Percentiles rank a stretch among this genome's conserved stretches.
Evolutionary conservation across 768 basidiomycete genomes (phyloP).

Genomic region (Amanita pallidorosea): DNA sequence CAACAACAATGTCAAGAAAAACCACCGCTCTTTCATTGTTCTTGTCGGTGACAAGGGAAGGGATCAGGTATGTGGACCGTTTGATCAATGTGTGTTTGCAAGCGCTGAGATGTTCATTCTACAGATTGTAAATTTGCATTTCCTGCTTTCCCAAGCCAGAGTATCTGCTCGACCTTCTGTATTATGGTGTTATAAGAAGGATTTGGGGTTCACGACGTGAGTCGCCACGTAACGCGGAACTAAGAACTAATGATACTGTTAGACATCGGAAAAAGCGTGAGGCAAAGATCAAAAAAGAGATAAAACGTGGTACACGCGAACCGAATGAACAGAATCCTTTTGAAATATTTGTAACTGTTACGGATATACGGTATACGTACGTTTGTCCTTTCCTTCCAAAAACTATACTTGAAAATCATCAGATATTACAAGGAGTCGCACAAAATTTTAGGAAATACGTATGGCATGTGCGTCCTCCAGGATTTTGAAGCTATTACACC

Average conservation of each 20-base stretch:
- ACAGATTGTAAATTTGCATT: constrained; percentile 92
- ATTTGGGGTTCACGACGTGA: constrained; percentile 89
- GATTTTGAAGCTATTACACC: constrained; percentile 99
- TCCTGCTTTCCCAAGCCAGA: constrained; percentile 82
- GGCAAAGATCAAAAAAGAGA: constrained; percentile 91
- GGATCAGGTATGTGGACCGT: constrained; percentile 59
- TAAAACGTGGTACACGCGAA: constrained; percentile 89
- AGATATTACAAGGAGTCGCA: constrained; percentile 97
- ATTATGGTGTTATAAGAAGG: constrained; percentile 99
- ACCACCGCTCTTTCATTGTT: constrained; percentile 92
- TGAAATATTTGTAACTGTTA: constrained; percentile 97
- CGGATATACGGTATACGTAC: constrained; percentile 95
- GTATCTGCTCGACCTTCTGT: constrained; percentile 86
- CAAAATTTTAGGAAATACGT: constrained; percentile 95
- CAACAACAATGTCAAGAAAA: constrained; percentile 86
- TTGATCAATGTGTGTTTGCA: background rate
- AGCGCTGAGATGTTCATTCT: background rate
- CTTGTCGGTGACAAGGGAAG: constrained; percentile 90
- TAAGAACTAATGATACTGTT: constrained; percentile 1
- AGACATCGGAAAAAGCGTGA: constrained; percentile 97
- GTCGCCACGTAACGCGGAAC: constrained; percentile 10
- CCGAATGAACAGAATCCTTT: constrained; percentile 95
- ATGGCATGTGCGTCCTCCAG: constrained; percentile 93
- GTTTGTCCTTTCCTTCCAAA: constrained; percentile 17
- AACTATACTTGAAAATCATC: background rate